These are phyloP conservation scores for Mycena vulgaris DNA, from an alignment of 768 basidiomycete species.

Conservation along the genomic window DNA sequence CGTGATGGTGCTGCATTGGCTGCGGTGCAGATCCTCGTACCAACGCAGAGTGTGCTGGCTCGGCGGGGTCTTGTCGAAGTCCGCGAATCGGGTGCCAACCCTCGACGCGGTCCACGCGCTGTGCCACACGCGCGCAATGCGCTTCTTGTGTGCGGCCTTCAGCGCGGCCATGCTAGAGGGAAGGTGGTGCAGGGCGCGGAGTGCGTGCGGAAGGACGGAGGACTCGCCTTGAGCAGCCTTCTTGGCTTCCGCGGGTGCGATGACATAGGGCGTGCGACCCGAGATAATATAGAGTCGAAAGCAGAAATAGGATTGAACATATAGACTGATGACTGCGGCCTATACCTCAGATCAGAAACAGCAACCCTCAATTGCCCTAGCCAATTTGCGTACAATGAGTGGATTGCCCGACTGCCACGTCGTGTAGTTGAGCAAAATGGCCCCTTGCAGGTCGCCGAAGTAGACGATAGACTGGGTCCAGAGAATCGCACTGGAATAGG, in stretches of 20 bases:
- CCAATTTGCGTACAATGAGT: conserved; percentile 13
- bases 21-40: too few relatives aligned
- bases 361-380: neutral
- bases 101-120: too few relatives aligned
- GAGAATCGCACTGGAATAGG: conserved; percentile 40
- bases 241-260: conserved; percentile 37
- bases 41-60: too few relatives aligned
- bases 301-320: conserved; percentile 51
- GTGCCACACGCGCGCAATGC: too few relatives aligned
- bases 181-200: too few relatives aligned
- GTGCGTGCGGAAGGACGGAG: too few relatives aligned
- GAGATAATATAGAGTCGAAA: conserved; percentile 49
- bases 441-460: conserved; percentile 47
- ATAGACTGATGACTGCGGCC: conserved; percentile 49
- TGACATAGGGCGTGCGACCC: conserved; percentile 36
- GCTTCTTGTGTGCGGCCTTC: too few relatives aligned
- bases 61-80: too few relatives aligned
- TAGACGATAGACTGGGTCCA: conserved; percentile 48
- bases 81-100: too few relatives aligned
- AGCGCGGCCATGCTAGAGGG: too few relatives aligned
- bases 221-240: too few relatives aligned
- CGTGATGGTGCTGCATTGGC: too few relatives aligned
- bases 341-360: conserved; percentile 12
- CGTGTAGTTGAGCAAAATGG: conserved; percentile 47
- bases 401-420: conserved; percentile 50